Conservation (phyloP, 768 basidiomycete genomes). For the Mycena rebaudengoi region DNA sequence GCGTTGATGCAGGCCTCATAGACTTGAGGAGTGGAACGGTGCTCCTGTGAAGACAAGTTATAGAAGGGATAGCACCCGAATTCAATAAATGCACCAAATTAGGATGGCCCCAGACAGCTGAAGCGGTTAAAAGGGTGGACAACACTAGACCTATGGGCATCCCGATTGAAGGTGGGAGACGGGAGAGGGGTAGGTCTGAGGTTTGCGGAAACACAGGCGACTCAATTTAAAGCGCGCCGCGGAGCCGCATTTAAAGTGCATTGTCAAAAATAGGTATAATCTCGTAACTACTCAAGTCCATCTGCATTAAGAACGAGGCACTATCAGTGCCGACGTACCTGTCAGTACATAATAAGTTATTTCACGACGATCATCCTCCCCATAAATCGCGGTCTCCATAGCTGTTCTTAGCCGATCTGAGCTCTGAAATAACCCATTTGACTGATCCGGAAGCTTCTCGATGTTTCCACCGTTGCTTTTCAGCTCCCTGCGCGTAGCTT, state of each 20-base stretch:
- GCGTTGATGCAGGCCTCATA: no score
- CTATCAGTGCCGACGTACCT: not conserved
- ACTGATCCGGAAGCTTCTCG: not conserved
- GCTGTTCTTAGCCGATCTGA: not conserved
- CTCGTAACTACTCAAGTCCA: not conserved
- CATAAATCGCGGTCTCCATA: no score
- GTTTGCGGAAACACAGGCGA: no score
- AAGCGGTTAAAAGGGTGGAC: no score
- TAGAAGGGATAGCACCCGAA: not conserved
- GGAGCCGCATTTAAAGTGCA: not conserved
- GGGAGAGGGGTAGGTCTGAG: no score
- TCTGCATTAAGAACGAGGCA: no score
- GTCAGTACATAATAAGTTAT: not conserved
- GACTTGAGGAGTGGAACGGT: no score
- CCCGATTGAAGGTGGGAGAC: not conserved
- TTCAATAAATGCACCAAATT: constrained; percentile 1
- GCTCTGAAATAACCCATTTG: not conserved
- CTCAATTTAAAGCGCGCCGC: not conserved
- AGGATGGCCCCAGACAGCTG: not conserved
- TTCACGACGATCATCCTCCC: not conserved
- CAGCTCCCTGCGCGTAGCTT: not conserved
- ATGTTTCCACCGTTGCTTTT: no score
- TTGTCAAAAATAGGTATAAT: not conserved
- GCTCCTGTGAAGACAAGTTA: not conserved
- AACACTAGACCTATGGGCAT: not conserved